A percentile compares a stretch with the other conserved stretches of the same genome.
Conservation (phyloP, 306 rosid species). For the Casuarina cunninghamiana region DNA sequence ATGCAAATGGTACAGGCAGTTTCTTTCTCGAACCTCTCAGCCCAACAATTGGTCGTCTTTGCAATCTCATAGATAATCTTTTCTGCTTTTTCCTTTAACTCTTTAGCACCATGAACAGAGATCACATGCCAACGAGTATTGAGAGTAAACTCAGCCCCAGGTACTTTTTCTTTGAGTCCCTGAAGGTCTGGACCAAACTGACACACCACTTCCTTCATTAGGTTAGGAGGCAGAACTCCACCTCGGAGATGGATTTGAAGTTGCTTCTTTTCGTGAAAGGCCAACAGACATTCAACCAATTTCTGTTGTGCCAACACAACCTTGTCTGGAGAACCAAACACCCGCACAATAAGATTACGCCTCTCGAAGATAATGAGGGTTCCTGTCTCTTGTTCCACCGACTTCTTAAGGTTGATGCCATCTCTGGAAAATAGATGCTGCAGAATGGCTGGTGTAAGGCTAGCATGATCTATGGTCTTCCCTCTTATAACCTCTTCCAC, state of each 20-base stretch:
- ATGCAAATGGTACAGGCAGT: constrained; percentile 78
- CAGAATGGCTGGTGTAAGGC: constrained; percentile 66
- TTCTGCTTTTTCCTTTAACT: constrained; percentile 71
- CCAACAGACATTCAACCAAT: constrained; percentile 53
- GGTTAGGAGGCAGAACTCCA: constrained; percentile 60
- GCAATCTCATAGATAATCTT: constrained; percentile 54
- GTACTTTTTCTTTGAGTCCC: constrained; percentile 70
- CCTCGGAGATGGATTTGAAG: constrained; percentile 71
- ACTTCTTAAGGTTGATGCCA: constrained; percentile 51
- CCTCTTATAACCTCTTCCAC: constrained; percentile 81
- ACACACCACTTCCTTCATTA: constrained; percentile 79
- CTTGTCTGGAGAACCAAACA: constrained; percentile 58
- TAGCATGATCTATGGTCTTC: constrained; percentile 49
- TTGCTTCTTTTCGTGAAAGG: constrained; percentile 66
- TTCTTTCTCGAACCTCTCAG: constrained; percentile 37
- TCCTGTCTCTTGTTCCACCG: constrained; percentile 67
- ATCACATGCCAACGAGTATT: constrained; percentile 58
- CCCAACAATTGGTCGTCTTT: constrained; percentile 33
- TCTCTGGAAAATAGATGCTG: constrained; percentile 67
- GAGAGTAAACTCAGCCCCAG: constrained; percentile 61
- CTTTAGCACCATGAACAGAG: constrained; percentile 53
- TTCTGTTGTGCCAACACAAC: constrained; percentile 59
- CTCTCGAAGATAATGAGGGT: constrained; percentile 68
- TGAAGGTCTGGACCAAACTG: constrained; percentile 82
- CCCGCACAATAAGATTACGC: constrained; percentile 53